Evolutionary conservation across 139 green algal species (phyloP).

Genomic region (Chlorella vulgaris): DNA sequence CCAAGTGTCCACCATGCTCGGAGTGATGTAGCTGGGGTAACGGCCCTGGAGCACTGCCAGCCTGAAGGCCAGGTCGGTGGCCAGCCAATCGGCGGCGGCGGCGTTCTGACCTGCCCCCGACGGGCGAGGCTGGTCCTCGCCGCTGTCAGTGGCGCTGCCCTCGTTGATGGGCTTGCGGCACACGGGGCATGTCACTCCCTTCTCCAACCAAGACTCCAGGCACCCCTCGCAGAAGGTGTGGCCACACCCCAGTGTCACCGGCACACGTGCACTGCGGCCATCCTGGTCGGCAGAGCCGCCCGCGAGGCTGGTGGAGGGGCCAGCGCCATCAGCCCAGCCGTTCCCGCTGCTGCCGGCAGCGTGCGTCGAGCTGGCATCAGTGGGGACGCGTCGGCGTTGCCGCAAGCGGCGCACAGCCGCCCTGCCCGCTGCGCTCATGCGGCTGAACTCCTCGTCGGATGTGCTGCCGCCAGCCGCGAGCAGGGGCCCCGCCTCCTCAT

Average conservation of each 20-base stretch:
- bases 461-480: not conserved
- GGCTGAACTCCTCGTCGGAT: constrained; percentile 21
- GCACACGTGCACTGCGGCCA: not conserved
- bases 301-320: constrained; percentile 7
- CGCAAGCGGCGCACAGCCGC: constrained; percentile 12
- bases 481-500: constrained; percentile 19
- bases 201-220: constrained; percentile 44
- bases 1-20: constrained; percentile 46
- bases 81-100: constrained; percentile 20
- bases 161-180: constrained; percentile 46
- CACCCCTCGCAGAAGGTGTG: constrained; percentile 68
- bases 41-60: constrained; percentile 28
- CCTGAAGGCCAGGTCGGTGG: constrained; percentile 39
- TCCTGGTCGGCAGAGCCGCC: not conserved
- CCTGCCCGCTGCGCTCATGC: constrained; percentile 9
- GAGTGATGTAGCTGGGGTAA: constrained; percentile 53
- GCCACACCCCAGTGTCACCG: constrained; percentile 54
- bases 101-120: not conserved
- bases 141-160: not conserved
- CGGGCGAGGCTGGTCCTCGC: not conserved
- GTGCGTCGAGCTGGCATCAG: not conserved
- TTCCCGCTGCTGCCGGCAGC: not conserved
- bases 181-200: constrained; percentile 54
- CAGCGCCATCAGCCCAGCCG: not conserved
- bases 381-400: not conserved